Evolutionary conservation across 371 early-diverging fungal species (phyloP).

Genomic region (Mucor mucedo): DNA sequence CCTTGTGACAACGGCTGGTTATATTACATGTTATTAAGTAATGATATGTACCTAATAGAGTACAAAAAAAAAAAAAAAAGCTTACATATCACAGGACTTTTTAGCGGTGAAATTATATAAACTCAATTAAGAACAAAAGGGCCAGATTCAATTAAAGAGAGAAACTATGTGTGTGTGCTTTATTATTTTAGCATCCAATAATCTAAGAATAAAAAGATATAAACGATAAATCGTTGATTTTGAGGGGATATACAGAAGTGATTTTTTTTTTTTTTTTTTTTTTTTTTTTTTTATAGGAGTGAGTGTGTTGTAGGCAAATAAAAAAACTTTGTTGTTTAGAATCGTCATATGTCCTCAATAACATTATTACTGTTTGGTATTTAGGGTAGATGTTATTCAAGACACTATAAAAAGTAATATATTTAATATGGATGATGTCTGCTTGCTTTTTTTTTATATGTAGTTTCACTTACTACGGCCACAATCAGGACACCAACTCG

Average conservation of each 20-base stretch:
- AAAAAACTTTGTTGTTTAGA: no score
- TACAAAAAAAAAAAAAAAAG: background rate
- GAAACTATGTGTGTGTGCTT: no score
- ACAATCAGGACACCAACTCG: slow-evolving; percentile 51
- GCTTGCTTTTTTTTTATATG: background rate
- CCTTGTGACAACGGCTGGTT: background rate
- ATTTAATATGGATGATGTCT: background rate
- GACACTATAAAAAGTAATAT: background rate
- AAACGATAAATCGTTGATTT: no score
- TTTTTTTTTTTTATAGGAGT: no score
- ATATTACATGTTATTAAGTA: background rate
- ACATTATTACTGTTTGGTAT: background rate
- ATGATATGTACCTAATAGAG: background rate
- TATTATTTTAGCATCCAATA: no score
- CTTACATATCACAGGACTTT: background rate
- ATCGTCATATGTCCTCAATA: background rate
- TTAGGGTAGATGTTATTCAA: background rate
- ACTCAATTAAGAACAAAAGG: background rate
- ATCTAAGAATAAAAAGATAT: no score
- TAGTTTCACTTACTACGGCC: slow-evolving; percentile 15
- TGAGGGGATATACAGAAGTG: no score
- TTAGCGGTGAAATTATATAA: background rate
- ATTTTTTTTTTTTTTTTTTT: no score
- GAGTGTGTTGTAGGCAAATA: no score
- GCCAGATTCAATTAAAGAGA: background rate